A percentile compares a stretch with the other conserved stretches of the same genome.
These are phyloP conservation scores for Edaphochlamys debaryana DNA, from an alignment of 139 green algal species.

Conservation along the genomic window DNA sequence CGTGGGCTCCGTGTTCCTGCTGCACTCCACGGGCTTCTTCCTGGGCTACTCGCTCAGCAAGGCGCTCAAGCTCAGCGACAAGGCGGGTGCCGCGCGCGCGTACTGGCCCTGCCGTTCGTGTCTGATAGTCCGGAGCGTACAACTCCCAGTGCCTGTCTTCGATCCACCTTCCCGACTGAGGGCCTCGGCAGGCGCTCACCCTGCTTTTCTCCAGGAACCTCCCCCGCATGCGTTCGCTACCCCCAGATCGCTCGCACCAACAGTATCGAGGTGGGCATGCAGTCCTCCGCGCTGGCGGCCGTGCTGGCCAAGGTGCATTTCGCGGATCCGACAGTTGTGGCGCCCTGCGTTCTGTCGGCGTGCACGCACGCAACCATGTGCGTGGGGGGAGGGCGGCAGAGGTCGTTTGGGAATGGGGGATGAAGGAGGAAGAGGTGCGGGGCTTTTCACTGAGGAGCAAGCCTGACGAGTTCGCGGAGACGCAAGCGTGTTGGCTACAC, in stretches of 20 bases:
- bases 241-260: constrained; percentile 67
- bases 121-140: too few species aligned
- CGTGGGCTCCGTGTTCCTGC: constrained; percentile 50
- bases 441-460: not conserved
- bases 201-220: too few species aligned
- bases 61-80: constrained; percentile 55
- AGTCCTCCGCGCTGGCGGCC: constrained; percentile 61
- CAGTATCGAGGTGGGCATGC: constrained; percentile 64
- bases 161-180: too few species aligned
- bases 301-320: constrained; percentile 72
- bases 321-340: constrained; percentile 54
- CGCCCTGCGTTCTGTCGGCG: constrained; percentile 63
- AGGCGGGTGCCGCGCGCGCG: not conserved
- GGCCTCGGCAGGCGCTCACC: too few species aligned
- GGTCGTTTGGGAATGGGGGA: too few species aligned
- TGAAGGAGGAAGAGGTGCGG: constrained; percentile 22
- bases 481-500: too few species aligned
- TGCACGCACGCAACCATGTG: constrained; percentile 65
- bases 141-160: too few species aligned
- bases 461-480: constrained; percentile 56
- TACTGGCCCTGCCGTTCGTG: too few species aligned
- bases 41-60: constrained; percentile 67
- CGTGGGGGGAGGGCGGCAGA: too few species aligned
- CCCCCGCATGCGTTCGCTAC: too few species aligned
- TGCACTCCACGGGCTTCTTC: constrained; percentile 68